A percentile compares a stretch with the other conserved stretches of the same genome.
Evolutionary conservation across 352 stramenopile genomes (phyloP).

Genomic region (Phytophthora uliginosa): DNA sequence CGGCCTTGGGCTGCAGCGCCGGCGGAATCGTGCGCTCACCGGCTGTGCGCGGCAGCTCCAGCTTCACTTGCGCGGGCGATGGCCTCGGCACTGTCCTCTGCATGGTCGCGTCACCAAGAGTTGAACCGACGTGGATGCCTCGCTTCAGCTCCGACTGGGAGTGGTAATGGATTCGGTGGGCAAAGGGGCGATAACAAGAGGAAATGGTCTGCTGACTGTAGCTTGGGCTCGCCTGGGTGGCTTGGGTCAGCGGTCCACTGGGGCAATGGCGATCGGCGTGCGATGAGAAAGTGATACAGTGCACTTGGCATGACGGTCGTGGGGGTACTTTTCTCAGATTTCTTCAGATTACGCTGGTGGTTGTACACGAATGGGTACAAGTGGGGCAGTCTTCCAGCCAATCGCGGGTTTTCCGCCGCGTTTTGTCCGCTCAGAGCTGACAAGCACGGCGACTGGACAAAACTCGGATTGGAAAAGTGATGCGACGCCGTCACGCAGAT

Average conservation of each 20-base stretch:
- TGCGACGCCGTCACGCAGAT: conserved; percentile 13
- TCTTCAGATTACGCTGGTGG: neutral
- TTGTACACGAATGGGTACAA: conserved; percentile 4
- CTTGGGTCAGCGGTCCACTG: neutral
- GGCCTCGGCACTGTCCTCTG: conserved; percentile 7
- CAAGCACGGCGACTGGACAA: conserved; percentile 13
- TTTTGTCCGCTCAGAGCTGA: conserved; percentile 11
- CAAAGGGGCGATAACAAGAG: neutral
- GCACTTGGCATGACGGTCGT: conserved; percentile 3
- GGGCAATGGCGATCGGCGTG: conserved; percentile 22
- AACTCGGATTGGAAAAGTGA: conserved; percentile 23
- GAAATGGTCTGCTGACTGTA: neutral
- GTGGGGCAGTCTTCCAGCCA: neutral
- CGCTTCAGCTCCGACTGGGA: neutral
- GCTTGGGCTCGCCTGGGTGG: neutral
- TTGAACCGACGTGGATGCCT: conserved; percentile 12
- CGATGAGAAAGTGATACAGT: conserved; percentile 17
- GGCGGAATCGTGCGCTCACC: conserved; percentile 22
- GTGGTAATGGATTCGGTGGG: neutral
- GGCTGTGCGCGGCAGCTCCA: conserved; percentile 25
- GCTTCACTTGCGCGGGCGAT: conserved; percentile 6
- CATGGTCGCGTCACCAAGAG: conserved; percentile 16
- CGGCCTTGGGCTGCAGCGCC: conserved; percentile 32
- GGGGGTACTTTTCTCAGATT: conserved; percentile 26
- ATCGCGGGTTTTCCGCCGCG: neutral